A percentile compares a stretch with the other conserved stretches of the same genome.
Conservation (phyloP, 202 grass and related monocot genomes). For the Setaria italica region DNA sequence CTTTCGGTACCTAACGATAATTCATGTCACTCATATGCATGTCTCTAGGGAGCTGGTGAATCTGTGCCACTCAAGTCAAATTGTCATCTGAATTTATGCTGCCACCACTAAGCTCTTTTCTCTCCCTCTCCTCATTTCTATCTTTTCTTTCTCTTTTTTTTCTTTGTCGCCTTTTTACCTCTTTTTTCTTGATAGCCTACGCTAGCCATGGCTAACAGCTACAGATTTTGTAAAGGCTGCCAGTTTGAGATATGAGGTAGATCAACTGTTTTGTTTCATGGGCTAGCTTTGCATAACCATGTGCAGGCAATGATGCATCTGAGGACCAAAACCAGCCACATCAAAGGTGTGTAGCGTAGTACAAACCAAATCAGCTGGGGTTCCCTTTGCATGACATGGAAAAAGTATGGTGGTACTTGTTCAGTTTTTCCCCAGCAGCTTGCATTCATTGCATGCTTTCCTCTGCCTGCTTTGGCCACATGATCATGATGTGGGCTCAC, state of each 20-base stretch:
- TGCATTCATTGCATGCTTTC: conserved; percentile 30
- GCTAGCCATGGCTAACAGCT: conserved; percentile 10
- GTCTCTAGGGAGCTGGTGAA: conserved; percentile 33
- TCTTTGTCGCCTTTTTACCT: not conserved
- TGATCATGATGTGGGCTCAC: conserved; percentile 51
- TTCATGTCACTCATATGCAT: conserved; percentile 10
- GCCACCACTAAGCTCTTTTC: conserved; percentile 29
- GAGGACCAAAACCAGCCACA: conserved; percentile 48
- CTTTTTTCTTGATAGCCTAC: conserved; percentile 42
- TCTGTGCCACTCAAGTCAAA: conserved; percentile 50
- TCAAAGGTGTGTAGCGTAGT: conserved; percentile 31
- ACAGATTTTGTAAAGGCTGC: conserved; percentile 55
- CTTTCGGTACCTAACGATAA: conserved; percentile 37
- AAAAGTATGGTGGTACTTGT: conserved; percentile 62
- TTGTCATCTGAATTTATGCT: conserved; percentile 52
- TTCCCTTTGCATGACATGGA: conserved; percentile 59
- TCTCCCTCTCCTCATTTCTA: conserved; percentile 12
- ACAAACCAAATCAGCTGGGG: conserved; percentile 47
- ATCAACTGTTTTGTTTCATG: conserved; percentile 44
- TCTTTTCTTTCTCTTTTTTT: not conserved
- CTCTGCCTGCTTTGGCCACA: conserved; percentile 41
- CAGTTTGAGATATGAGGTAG: conserved; percentile 41
- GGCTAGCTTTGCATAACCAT: conserved; percentile 47
- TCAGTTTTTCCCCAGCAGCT: conserved; percentile 57
- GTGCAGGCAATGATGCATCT: conserved; percentile 49